Evolutionary conservation across 768 basidiomycete genomes (phyloP).

Genomic region (Mycena haematopus): DNA sequence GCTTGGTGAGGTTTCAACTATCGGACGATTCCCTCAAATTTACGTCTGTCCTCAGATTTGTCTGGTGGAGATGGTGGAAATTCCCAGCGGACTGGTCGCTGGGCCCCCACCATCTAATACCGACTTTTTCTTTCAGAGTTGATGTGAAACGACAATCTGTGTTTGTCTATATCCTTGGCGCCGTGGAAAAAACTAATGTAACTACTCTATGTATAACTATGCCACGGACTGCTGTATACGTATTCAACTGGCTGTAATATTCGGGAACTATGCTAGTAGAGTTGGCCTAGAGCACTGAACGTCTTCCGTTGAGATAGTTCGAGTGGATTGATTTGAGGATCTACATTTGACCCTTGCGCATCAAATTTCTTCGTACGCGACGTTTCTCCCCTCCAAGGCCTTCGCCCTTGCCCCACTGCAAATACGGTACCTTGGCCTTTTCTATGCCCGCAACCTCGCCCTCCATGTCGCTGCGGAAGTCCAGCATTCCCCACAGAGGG

Average conservation of each 20-base stretch:
- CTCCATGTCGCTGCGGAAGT: slow-evolving; percentile 53
- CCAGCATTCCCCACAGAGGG: slow-evolving; percentile 87
- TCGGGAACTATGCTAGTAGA: background rate
- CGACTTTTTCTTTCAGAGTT: slow-evolving; percentile 88
- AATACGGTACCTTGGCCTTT: slow-evolving; percentile 68
- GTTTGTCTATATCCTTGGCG: background rate
- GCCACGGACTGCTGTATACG: slow-evolving; percentile 21
- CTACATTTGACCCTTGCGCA: slow-evolving; percentile 79
- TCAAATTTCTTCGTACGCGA: slow-evolving; percentile 83
- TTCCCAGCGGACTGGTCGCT: slow-evolving; percentile 79
- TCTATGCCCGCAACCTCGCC: slow-evolving; percentile 55
- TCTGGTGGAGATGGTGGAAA: slow-evolving; percentile 90
- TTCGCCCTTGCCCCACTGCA: slow-evolving; percentile 76
- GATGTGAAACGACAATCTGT: slow-evolving; percentile 34
- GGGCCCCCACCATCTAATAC: slow-evolving; percentile 80
- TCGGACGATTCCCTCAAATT: slow-evolving; percentile 10
- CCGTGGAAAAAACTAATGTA: slow-evolving; percentile 14
- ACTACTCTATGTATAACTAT: slow-evolving; percentile 17
- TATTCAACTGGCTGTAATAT: slow-evolving; percentile 25
- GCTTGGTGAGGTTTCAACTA: slow-evolving; percentile 59
- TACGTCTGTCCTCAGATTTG: slow-evolving; percentile 58
- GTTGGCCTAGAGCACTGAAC: background rate
- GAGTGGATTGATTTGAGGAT: too few relatives aligned
- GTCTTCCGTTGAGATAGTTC: background rate
- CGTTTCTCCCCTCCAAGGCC: slow-evolving; percentile 77